Evolutionary conservation across 805 yeast genomes (phyloP), one percentile per base, ranked within the genome.

Genomic region (Starmerella stigmatis): DNA sequence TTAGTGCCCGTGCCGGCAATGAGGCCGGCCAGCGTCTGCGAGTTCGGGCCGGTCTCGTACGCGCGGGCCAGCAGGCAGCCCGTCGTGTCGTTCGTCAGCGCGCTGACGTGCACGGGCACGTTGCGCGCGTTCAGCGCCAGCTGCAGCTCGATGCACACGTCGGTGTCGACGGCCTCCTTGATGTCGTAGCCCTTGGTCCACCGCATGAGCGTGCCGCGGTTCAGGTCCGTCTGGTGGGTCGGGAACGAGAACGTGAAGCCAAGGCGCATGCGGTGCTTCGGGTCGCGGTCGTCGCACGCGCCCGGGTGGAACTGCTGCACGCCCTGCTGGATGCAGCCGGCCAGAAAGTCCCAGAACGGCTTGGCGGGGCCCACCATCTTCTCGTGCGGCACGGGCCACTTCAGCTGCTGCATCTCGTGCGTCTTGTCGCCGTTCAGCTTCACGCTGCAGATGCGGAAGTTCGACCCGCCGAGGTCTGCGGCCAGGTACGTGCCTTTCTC

Each of bases 1-100:
- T 89, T 89, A 23, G 97, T 89, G 60, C 98, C 98, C 2, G 98
- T 92, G 54, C 98, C 98, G 59, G 88, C 85, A 52, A 89, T 89
- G 50, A 88, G 79, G 40, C 98, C 97, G 53, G 88, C 70, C 8
- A 82, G 73, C 9, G 96, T 84, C 46, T 77, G 78, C 39, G 92
- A 77, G 48, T 76, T 78, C 41, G 72, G 63, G 30, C 77, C 71
- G 42, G 84, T 76, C 4, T 84, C 69, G 65, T 89, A 89, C 22
- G 96, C 81, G 57, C 95, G 78, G 9, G 95, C 79, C 59, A 89
- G 69, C 50, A 89, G 71, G 11, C 97, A 88, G 34, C 98, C 97
- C 15, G 86, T 95, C 1, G 97, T 92, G 62, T 89, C 98, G 62
- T 89, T 89, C 22, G 95, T 94, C 48, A 92, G 72, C 1, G 97